phyloP scores from a whole-genome alignment of 1,284 basidiomycete genomes.

The Pterulicium gracile region DNA sequence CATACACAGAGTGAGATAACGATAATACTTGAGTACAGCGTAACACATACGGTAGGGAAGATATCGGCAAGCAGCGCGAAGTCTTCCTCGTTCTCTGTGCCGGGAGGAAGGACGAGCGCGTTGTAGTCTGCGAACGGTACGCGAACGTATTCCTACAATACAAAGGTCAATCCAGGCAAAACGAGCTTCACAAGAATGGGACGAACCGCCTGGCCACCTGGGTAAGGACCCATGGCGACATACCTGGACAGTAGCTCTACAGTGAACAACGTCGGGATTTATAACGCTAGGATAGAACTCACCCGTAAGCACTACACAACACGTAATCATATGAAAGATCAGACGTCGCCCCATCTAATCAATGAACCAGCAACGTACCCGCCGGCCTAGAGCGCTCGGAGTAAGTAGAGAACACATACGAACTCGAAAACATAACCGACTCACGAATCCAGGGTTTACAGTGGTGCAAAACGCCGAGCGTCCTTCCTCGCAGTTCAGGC shows the following conservation, averaged over 20 bases:
- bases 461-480: conserved; percentile 40
- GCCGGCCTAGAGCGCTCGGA: conserved; percentile 23
- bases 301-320: conserved; percentile 30
- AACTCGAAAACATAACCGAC: conserved; percentile 12
- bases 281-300: conserved; percentile 6
- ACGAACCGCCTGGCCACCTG: conserved; percentile 37
- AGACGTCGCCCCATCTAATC: background rate
- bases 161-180: background rate
- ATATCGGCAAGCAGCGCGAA: conserved; percentile 43
- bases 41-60: conserved; percentile 33
- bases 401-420: background rate
- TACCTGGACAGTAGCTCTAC: conserved; percentile 20
- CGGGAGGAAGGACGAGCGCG: conserved; percentile 37
- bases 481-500: conserved; percentile 41
- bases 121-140: conserved; percentile 47
- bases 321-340: conserved; percentile 1
- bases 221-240: conserved; percentile 41
- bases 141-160: conserved; percentile 33
- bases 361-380: conserved; percentile 18
- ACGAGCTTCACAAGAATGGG: conserved; percentile 7
- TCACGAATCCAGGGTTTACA: conserved; percentile 44
- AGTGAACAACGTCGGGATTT: background rate
- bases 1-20: background rate
- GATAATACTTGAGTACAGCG: background rate
- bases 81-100: conserved; percentile 41